A percentile compares a stretch with the other conserved stretches of the same genome.
These are phyloP conservation scores for Sutorius eximius DNA, from an alignment of 1,284 basidiomycete species.

Conservation along the genomic window DNA sequence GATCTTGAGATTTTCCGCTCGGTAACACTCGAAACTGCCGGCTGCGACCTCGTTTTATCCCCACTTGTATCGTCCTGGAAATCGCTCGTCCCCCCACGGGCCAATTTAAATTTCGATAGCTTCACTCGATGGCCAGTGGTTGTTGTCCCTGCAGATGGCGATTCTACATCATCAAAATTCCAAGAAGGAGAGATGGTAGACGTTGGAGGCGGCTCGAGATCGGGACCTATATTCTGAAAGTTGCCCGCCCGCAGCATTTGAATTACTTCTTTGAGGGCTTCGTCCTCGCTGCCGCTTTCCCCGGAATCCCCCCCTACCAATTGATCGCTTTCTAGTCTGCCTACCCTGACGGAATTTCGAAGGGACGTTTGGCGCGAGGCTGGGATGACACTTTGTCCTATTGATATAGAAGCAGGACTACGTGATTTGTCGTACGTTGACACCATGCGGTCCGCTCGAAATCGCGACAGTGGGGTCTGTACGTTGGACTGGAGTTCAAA, in stretches of 20 bases:
- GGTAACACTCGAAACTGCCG: slow-evolving; percentile 25
- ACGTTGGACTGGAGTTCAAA: slow-evolving; percentile 22
- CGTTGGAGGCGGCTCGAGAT: slow-evolving; percentile 19
- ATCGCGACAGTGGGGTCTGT: slow-evolving; percentile 58
- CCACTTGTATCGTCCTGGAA: background rate
- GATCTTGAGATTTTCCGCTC: slow-evolving; percentile 25
- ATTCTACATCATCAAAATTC: background rate
- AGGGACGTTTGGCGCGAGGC: slow-evolving; percentile 51
- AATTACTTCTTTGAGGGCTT: slow-evolving; percentile 51
- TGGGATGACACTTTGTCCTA: slow-evolving; percentile 52
- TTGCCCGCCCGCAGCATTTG: slow-evolving; percentile 57
- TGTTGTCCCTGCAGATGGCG: background rate
- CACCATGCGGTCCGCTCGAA: slow-evolving; percentile 56
- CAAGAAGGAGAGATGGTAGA: background rate
- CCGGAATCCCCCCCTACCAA: slow-evolving; percentile 54
- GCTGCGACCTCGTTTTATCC: slow-evolving; percentile 35
- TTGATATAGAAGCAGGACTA: slow-evolving; percentile 38
- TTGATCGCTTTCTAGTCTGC: slow-evolving; percentile 56
- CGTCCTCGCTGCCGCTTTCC: slow-evolving; percentile 61
- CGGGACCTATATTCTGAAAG: slow-evolving; percentile 58
- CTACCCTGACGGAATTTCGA: slow-evolving; percentile 57
- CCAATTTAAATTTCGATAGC: slow-evolving; percentile 42
- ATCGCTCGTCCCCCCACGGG: slow-evolving; percentile 12
- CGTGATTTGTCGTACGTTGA: slow-evolving; percentile 43
- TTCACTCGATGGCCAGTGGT: slow-evolving; percentile 2